These are phyloP conservation scores for Chlorella sp. DNA, from an alignment of 139 green algal genomes.

Conservation along the genomic window DNA sequence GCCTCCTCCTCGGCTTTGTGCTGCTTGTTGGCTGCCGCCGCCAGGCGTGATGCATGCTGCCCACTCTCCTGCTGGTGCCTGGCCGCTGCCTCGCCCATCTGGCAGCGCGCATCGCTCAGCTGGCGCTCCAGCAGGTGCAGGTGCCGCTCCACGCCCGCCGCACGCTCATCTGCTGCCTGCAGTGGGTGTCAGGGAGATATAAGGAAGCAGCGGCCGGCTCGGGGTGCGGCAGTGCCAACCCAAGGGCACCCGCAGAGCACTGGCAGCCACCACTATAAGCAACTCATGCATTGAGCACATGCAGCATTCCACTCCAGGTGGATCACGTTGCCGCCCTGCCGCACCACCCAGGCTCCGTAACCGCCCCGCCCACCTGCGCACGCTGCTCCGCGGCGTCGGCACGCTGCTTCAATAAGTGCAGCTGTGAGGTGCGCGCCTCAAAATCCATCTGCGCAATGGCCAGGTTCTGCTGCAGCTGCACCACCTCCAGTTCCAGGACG, in stretches of 20 bases:
- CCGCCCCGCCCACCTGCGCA: slow-evolving; percentile 7
- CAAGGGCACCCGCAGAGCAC: too few relatives aligned
- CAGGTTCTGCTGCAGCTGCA: slow-evolving; percentile 42
- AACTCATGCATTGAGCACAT: background rate
- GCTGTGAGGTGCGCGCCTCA: slow-evolving; percentile 14
- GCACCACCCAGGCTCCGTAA: background rate
- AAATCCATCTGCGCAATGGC: slow-evolving; percentile 34
- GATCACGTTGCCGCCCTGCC: background rate
- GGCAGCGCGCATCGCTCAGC: background rate
- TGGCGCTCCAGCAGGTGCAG: slow-evolving; percentile 1
- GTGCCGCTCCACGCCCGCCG: background rate
- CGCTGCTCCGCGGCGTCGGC: slow-evolving; percentile 9
- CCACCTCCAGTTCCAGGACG: slow-evolving; percentile 35
- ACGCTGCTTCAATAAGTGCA: slow-evolving; percentile 11
- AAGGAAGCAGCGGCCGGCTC: background rate
- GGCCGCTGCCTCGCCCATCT: slow-evolving; percentile 7
- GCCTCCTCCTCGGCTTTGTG: background rate
- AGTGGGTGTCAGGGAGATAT: background rate
- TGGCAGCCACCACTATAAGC: background rate
- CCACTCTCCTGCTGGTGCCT: background rate
- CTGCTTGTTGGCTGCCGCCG: background rate
- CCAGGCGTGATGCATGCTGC: background rate
- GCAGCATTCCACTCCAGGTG: background rate
- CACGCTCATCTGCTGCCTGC: slow-evolving; percentile 19
- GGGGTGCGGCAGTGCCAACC: too few relatives aligned